A percentile compares a stretch with the other conserved stretches of the same genome.
These are phyloP conservation scores for Albugo candida DNA, from an alignment of 352 stramenopile species.

Conservation along the genomic window DNA sequence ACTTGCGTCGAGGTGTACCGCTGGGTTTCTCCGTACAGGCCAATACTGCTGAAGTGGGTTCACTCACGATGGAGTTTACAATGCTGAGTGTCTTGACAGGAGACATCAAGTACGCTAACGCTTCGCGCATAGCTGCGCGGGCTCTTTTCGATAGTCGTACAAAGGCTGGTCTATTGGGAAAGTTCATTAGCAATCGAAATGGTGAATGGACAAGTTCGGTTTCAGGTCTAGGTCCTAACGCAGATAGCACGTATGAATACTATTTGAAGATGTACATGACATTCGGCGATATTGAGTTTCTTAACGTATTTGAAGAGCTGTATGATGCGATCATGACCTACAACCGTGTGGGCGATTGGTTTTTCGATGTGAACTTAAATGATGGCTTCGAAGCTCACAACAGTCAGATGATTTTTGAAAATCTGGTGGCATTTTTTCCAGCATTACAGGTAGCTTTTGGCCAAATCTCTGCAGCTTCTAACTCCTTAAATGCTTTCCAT, in stretches of 20 bases:
- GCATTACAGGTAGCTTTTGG: slow-evolving; percentile 90
- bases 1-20: slow-evolving; percentile 81
- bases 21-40: slow-evolving; percentile 85
- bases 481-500: slow-evolving; percentile 90
- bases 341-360: slow-evolving; percentile 73
- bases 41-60: slow-evolving; percentile 90
- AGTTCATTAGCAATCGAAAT: slow-evolving; percentile 87
- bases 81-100: slow-evolving; percentile 80
- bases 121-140: slow-evolving; percentile 38
- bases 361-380: slow-evolving; percentile 72
- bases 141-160: slow-evolving; percentile 60
- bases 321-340: slow-evolving; percentile 42
- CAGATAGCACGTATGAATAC: slow-evolving; percentile 98
- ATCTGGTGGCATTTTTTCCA: slow-evolving; percentile 92
- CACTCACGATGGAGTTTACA: slow-evolving; percentile 92
- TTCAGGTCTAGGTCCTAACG: slow-evolving; percentile 83
- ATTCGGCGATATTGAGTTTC: slow-evolving; percentile 84
- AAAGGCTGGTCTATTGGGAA: slow-evolving; percentile 83
- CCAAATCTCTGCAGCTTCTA: slow-evolving; percentile 59
- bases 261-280: slow-evolving; percentile 93
- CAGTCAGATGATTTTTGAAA: slow-evolving; percentile 50
- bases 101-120: slow-evolving; percentile 42
- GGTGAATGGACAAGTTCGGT: slow-evolving; percentile 70
- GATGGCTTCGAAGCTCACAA: slow-evolving; percentile 24
- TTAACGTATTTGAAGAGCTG: slow-evolving; percentile 80